phyloP scores from a whole-genome alignment of 169 alveolate species.

The Plasmodium fragile region DNA sequence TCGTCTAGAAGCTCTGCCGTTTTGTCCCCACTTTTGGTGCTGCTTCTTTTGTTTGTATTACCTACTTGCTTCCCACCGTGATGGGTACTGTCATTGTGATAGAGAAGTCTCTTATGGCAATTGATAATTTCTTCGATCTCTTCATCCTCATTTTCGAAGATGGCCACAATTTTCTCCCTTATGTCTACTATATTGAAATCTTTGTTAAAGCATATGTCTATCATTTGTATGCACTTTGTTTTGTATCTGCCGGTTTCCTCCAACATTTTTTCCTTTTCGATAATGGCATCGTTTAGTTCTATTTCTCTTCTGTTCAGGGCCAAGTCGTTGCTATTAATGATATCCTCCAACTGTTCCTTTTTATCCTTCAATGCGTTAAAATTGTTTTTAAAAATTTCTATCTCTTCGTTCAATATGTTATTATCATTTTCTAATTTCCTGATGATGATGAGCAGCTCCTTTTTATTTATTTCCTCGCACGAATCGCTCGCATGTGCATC shows the following conservation, averaged over 20 bases:
- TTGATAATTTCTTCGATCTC: conserved; percentile 52
- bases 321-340: conserved; percentile 32
- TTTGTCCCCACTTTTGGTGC: not conserved
- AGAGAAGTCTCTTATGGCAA: conserved; percentile 46
- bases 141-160: conserved; percentile 68
- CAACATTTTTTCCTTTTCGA: conserved; percentile 40
- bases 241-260: conserved; percentile 42
- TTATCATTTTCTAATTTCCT: conserved; percentile 56
- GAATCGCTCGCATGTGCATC: not conserved
- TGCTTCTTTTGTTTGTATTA: not conserved
- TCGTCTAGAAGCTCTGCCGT: conserved; percentile 9
- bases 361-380: conserved; percentile 38
- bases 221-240: conserved; percentile 67
- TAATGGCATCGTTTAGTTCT: conserved; percentile 28
- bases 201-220: conserved; percentile 72
- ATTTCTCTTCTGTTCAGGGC: conserved; percentile 48
- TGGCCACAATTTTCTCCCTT: conserved; percentile 36
- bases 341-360: conserved; percentile 47
- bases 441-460: conserved; percentile 36
- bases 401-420: conserved; percentile 37
- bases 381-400: conserved; percentile 40
- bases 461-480: conserved; percentile 11
- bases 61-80: not conserved
- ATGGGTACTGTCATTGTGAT: not conserved
- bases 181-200: conserved; percentile 61